Evolutionary conservation across 2,329 filamentous ascomycete genomes (phyloP), one percentile per base, ranked within the genome.

Genomic region (Aspergillus ruber): DNA sequence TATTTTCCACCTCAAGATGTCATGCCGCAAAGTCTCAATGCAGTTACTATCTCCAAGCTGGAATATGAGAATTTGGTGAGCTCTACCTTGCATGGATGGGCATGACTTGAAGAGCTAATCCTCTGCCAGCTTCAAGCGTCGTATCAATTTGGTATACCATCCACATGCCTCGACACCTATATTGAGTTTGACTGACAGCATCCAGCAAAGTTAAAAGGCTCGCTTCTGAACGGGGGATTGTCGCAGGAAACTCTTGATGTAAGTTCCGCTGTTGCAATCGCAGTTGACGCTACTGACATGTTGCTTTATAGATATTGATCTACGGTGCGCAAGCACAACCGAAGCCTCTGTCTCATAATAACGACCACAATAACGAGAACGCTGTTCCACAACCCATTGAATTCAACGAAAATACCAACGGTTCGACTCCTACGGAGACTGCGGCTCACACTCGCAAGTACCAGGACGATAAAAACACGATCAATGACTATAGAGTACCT

Each of bases 21-120:
- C 45, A 60, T 63, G 21, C 63, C 70, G 46, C 56, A 67, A 13
- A 54, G 60, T 48, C 45, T 66, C 35, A 61, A 66, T 20, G 70
- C 69, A 51, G 71, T 86, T 42, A 77, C 73, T 48, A 77, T 88
- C 46, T 70, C 78, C 33, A 81, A 75, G 58, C 63, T 68, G 43
- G 82, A 89, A 59, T 81, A 88, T 66, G 76, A 83, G 43, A 65
- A 64, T 43, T 72, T 89, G 50, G 73, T 82, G 55, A 64, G 75
- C 48, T 53, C 57, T 46, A 29, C 27, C 18, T 36, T 32, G 13
- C 39, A 25, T 35, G 15, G 33, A 20, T 21, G n/a, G 27, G 15
- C 15, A 45, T 10, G 7, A 18, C 9, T 12, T 41, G 39, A n/a
- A 21, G 13, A 25, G 21, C 23, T 42, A 18, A 42, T n/a, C 18